These are phyloP conservation scores for Calendula officinalis DNA, from an alignment of 129 eudicot species.

Conservation along the genomic window DNA sequence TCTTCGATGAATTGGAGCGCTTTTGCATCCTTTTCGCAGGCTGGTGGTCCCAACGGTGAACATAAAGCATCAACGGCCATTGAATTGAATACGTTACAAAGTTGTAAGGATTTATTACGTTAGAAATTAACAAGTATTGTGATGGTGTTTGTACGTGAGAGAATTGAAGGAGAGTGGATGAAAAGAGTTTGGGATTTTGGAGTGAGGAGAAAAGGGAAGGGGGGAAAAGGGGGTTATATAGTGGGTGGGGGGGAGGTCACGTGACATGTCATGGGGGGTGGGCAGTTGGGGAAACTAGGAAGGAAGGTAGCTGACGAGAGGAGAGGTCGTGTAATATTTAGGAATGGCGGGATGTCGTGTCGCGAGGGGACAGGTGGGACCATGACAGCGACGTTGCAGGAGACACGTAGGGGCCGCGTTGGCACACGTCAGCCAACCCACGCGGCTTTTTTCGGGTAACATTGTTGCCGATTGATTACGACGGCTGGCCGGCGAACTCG, in stretches of 20 bases:
- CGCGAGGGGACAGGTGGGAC: constrained; percentile 44
- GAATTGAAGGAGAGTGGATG: not conserved
- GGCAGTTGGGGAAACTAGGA: constrained; percentile 30
- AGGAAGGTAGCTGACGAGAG: constrained; percentile 35
- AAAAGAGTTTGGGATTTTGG: constrained; percentile 1
- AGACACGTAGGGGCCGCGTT: constrained; percentile 34
- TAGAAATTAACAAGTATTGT: not conserved
- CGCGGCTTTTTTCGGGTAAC: constrained; percentile 46
- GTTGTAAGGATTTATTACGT: not conserved
- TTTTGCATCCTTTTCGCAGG: constrained; percentile 86
- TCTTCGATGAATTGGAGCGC: constrained; percentile 87
- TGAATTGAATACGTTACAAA: not conserved
- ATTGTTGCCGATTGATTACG: constrained; percentile 50
- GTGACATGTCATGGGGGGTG: constrained; percentile 36
- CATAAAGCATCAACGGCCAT: constrained; percentile 87
- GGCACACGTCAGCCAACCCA: constrained; percentile 44
- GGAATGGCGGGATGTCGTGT: constrained; percentile 19
- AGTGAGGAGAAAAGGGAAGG: constrained; percentile 17
- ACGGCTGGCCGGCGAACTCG: constrained; percentile 51
- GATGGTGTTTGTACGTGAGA: not conserved
- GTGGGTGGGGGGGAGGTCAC: constrained; percentile 33
- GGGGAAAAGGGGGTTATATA: constrained; percentile 30
- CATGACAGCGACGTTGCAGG: constrained; percentile 25
- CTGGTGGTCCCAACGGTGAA: constrained; percentile 81
- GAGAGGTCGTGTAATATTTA: constrained; percentile 33